Evolutionary conservation across 2,329 filamentous ascomycete species (phyloP), one percentile per base, ranked within the genome.

Genomic region (Aspergillus sp.): DNA sequence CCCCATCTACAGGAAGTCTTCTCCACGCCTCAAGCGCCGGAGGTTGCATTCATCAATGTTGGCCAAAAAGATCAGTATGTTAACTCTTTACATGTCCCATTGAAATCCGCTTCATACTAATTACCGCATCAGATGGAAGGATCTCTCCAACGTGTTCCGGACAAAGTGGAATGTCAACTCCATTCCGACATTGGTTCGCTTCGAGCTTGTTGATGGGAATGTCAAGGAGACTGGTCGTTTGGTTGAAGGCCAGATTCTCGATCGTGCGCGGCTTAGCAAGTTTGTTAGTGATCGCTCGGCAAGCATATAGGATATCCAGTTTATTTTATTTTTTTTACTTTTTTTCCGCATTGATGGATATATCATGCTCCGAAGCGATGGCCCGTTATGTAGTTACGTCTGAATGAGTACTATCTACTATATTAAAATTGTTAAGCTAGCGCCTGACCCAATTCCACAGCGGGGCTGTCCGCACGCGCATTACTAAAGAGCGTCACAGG

Each of bases 101-200:
- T 8, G 11, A 30, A 9, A 19, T 47, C 27, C 20, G 19, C 5
- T 13, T 27, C 27, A 3, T 39, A 27, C 55, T 47, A 42, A 15
- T 24, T n/a, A 27, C 5, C 13, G 20, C 5, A 54, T 7, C 24
- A 77, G 75, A 47, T 77, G 75, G 75, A 74, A 54, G 24, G 60
- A 71, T 19, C 64, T 60, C 3, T 59, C 62, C 5, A 77, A 77
- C 53, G 54, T 68, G 13, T 75, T 67, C 54, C 68, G 74, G 5
- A 72, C 67, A 7, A 66, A 66, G 17, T 77, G 75, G 75, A 66
- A 65, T 24, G 59, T 76, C 2, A 57, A 64, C 27, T 68, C 68
- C 47, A 65, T 75, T 17, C 75, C 75, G 3, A 70, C 74, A 2
- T 44, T 77, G 22, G 70, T 70, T 3, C 72, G 70, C 20, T 77